Evolutionary conservation across 176 grass and related monocot genomes (phyloP), one percentile per base, ranked within the genome.

Genomic region (Carex littledalei): DNA sequence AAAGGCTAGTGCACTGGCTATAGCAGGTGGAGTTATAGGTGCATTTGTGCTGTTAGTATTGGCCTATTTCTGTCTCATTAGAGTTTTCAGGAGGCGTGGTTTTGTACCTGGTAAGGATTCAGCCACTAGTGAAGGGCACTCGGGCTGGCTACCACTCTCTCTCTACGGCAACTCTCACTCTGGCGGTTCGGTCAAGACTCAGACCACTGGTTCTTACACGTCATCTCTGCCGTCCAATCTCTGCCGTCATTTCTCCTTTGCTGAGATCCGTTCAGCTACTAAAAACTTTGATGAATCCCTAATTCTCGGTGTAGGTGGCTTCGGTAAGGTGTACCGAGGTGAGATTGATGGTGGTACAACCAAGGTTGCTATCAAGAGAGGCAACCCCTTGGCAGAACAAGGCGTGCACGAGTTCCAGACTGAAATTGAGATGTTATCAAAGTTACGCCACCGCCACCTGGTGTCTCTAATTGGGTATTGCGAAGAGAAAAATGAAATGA

Each of bases 391-490:
- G 92, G 87, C 94, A 52, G 94, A 97, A 84, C 94, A 97, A 89
- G 94, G 94, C 63, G 79, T 94, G 45, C 92, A 97, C 62, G 94
- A 97, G 71, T 97, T 97, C 78, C 92, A 97, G 55, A 94, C 94
- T 5, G 94, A 97, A 77, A 97, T 97, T 69, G 94, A 97, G 82
- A 97, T 92, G 92, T 41, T 97, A 61, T 97, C 94, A 6, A 97
- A 97, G 87, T 92, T 97, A 31, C 90, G 94, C 8, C 94, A 97
- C 84, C 89, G 92, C 17, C 94, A 97, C 86, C 88, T 97, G 15
- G 94, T 97, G 63, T 97, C 94, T 11, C 54, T 97, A 34, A 97
- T 94, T 70, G 94, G 94, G 17, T 97, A 97, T 79, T 97, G 94
- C 0, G 92, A 97, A 85, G 94, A 94, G 50, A 94, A 97, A 85